These are phyloP conservation scores for Colletotrichum agaves DNA, from an alignment of 2,329 filamentous ascomycete species.

Conservation along the genomic window DNA sequence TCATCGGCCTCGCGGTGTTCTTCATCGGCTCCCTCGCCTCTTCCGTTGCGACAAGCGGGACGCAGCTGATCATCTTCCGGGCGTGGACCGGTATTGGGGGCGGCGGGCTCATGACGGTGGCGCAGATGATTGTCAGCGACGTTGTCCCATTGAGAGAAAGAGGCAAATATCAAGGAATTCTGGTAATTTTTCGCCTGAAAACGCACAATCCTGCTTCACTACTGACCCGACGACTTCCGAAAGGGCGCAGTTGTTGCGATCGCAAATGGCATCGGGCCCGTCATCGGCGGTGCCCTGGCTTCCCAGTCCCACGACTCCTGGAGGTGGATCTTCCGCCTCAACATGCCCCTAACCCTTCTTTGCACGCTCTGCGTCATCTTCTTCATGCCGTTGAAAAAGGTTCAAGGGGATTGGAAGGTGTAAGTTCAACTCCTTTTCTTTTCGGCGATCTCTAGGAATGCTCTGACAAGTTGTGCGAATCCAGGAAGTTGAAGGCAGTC, in stretches of 20 bases:
- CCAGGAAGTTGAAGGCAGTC: slow-evolving; percentile 59
- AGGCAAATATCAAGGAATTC: slow-evolving; percentile 52
- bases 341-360: slow-evolving; percentile 61
- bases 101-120: slow-evolving; percentile 54
- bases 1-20: slow-evolving; percentile 54
- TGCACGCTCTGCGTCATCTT: slow-evolving; percentile 60
- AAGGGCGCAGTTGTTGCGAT: slow-evolving; percentile 62
- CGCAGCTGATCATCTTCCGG: slow-evolving; percentile 54
- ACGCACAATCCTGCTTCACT: too few relatives aligned
- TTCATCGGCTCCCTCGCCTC: slow-evolving; percentile 56
- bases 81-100: slow-evolving; percentile 56
- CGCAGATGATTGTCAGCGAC: slow-evolving; percentile 60
- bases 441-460: not conserved
- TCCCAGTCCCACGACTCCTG: slow-evolving; percentile 57
- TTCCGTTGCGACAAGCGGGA: slow-evolving; percentile 52
- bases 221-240: not conserved
- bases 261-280: slow-evolving; percentile 64
- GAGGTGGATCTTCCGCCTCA: slow-evolving; percentile 66
- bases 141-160: slow-evolving; percentile 59
- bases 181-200: slow-evolving; percentile 45
- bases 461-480: not conserved
- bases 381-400: slow-evolving; percentile 67
- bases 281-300: slow-evolving; percentile 63
- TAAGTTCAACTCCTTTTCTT: slow-evolving; percentile 39
- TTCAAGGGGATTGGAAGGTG: slow-evolving; percentile 61